Evolutionary conservation across 345 rosid genomes (phyloP).

Genomic region (Pelargonium nanum): DNA sequence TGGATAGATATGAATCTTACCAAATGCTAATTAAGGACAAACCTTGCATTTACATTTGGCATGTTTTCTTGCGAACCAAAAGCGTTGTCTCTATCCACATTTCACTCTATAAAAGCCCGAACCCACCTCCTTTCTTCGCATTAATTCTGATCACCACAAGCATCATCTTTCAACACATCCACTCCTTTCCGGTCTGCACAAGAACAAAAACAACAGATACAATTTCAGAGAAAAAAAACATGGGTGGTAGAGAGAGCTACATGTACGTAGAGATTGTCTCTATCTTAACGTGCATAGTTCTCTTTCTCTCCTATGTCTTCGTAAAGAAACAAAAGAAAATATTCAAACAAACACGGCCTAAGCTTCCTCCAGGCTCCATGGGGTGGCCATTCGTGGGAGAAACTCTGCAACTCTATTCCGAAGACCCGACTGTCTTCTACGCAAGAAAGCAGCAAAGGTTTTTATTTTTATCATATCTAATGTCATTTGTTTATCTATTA

Average conservation of each 20-base stretch:
- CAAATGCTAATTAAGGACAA: not conserved
- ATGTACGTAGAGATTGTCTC: conserved; percentile 28
- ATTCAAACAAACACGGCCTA: conserved; percentile 12
- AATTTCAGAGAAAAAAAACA: conserved; percentile 2
- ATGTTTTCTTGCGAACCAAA: not conserved
- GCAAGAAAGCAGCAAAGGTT: conserved; percentile 52
- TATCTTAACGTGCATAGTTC: conserved; percentile 18
- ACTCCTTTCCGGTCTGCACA: conserved; percentile 1
- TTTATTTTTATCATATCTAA: not conserved
- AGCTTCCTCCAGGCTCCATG: conserved; percentile 86
- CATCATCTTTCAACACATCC: not conserved
- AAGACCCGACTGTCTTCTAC: conserved; percentile 68
- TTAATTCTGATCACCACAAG: not conserved
- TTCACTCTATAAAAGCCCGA: not conserved
- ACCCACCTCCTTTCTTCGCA: not conserved
- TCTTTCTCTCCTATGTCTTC: conserved; percentile 24
- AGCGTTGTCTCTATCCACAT: not conserved
- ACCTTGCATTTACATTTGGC: not conserved
- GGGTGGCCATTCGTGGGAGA: conserved; percentile 84
- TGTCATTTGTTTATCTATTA: not conserved
- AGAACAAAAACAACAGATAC: no score
- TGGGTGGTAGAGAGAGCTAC: conserved; percentile 3
- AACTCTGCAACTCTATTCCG: conserved; percentile 71
- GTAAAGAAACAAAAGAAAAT: conserved; percentile 15
- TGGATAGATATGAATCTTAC: not conserved